Conservation (phyloP, 1,284 basidiomycete genomes). For the Uromyces viciae-fabae region DNA sequence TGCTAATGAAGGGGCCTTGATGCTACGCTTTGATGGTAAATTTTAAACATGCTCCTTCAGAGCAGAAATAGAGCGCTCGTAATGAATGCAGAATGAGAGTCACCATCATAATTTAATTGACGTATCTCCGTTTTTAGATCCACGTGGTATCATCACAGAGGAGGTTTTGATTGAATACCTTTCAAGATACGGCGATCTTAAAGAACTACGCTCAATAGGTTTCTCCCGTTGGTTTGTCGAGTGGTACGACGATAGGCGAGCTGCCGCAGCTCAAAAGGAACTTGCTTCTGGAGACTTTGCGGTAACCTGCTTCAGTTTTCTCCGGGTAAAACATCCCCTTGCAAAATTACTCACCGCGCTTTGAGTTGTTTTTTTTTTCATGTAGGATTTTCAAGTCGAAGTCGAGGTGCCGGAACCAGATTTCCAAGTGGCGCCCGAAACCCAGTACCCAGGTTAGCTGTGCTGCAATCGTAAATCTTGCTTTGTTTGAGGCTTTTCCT, state of each 20-base stretch:
- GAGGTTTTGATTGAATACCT: constrained; percentile 38
- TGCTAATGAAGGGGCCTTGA: constrained; percentile 35
- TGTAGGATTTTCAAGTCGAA: constrained; percentile 37
- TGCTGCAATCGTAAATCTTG: no score
- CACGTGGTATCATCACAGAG: constrained; percentile 36
- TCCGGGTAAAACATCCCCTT: neutral
- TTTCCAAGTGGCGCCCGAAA: neutral
- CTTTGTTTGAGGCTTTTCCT: neutral
- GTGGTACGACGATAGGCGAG: constrained; percentile 39
- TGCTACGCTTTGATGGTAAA: constrained; percentile 34
- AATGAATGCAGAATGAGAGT: no score
- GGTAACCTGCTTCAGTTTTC: neutral
- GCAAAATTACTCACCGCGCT: neutral
- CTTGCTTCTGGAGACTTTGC: constrained; percentile 36
- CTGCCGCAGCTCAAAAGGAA: constrained; percentile 30
- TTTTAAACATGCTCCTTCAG: neutral
- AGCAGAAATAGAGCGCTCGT: no score
- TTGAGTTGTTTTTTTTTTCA: neutral
- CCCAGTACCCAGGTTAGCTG: constrained; percentile 1
- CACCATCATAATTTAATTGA: no score
- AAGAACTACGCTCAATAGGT: constrained; percentile 18
- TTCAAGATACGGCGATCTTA: constrained; percentile 37
- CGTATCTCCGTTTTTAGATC: constrained; percentile 17
- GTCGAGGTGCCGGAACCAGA: constrained; percentile 11
- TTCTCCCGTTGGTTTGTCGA: constrained; percentile 30